Evolutionary conservation across 1,284 basidiomycete species (phyloP).

Genomic region (Apiotrichum sp.): DNA sequence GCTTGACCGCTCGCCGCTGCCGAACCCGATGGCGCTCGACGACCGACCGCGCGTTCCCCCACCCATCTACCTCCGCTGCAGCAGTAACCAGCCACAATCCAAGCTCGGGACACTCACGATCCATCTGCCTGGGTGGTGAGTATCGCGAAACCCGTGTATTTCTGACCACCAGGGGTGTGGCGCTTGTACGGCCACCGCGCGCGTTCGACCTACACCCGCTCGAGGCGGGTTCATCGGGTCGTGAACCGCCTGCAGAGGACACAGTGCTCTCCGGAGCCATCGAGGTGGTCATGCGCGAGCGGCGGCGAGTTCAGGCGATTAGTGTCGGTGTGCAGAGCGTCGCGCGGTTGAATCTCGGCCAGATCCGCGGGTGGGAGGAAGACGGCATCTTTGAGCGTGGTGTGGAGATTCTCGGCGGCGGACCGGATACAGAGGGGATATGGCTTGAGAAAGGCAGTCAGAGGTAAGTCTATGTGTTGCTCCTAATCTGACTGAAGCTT

Average conservation of each 20-base stretch:
- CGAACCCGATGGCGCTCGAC: conserved; percentile 27
- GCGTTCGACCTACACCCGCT: conserved; percentile 30
- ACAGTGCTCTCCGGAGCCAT: conserved; percentile 39
- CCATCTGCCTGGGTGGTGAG: conserved; percentile 40
- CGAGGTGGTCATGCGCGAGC: conserved; percentile 44
- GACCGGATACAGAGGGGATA: conserved; percentile 29
- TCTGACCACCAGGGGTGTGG: conserved; percentile 27
- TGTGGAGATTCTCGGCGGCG: conserved; percentile 28
- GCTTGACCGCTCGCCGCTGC: conserved; percentile 31
- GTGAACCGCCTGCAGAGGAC: conserved; percentile 39
- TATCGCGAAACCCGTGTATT: neutral
- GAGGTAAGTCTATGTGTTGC: conserved; percentile 14
- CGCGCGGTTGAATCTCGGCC: conserved; percentile 31
- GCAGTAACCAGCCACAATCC: conserved; percentile 24
- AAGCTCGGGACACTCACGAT: conserved; percentile 30
- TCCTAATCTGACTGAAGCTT: conserved; percentile 18
- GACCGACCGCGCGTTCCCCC: conserved; percentile 37
- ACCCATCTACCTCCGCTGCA: conserved; percentile 35
- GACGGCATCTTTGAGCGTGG: conserved; percentile 43
- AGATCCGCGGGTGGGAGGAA: conserved; percentile 36
- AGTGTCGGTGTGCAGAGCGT: conserved; percentile 40
- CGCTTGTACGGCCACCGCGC: conserved; percentile 33
- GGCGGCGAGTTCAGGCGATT: conserved; percentile 35
- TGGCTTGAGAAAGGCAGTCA: conserved; percentile 41
- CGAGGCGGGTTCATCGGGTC: conserved; percentile 17